Base-by-base conservation (phyloP, 2,329 filamentous ascomycete species). In the Claviceps sorghi region DNA sequence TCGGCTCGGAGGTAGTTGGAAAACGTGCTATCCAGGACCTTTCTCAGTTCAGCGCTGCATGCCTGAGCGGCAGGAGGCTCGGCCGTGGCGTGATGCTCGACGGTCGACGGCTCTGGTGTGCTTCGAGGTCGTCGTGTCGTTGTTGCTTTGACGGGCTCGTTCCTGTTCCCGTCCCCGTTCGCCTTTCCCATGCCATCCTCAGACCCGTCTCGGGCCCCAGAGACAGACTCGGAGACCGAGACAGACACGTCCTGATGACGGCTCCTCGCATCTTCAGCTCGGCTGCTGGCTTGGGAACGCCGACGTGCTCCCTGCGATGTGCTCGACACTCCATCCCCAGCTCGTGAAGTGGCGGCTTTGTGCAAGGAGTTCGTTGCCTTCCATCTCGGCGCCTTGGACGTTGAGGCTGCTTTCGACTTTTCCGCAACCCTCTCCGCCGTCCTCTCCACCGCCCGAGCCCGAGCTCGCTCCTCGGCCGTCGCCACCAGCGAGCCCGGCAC, bases 381-480 rank as follows among this genome's bases (percentile, higher is more conserved):
- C 3, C 13, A 21, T 46, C 49, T 40, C 22, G 4, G 11, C 17
- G 22, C 21, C 8, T n/a, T 49, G 7, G 48, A 10, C 36, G 11
- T 19, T 13, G 47, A 38, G 13, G 4, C 7, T 15, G 36, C 15
- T 5, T 8, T 11, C 15, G 41, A 22, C 44, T 30, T n/a, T 50
- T 21, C 30, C 8, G 41, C 30, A 15, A 5, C 26, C 26, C 5
- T 26, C 5, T 26, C 26, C 26, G 26, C 26, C 26, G 26, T 5
- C 26, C 26, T 3, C 5, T 26, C 26, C 26, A 5, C 26, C 3
- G 26, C 26, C 26, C 26, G 26, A 26, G 49, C 49, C 34, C 36
- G 34, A n/a, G 26, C 44, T 36, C 52, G 36, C 52, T 53, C 52
- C 19, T 44, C 48, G 3, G 47, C 41, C 43, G 52, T 51, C 30